Conservation (phyloP, 2,329 filamentous ascomycete species). For the Trichoderma hamatum region DNA sequence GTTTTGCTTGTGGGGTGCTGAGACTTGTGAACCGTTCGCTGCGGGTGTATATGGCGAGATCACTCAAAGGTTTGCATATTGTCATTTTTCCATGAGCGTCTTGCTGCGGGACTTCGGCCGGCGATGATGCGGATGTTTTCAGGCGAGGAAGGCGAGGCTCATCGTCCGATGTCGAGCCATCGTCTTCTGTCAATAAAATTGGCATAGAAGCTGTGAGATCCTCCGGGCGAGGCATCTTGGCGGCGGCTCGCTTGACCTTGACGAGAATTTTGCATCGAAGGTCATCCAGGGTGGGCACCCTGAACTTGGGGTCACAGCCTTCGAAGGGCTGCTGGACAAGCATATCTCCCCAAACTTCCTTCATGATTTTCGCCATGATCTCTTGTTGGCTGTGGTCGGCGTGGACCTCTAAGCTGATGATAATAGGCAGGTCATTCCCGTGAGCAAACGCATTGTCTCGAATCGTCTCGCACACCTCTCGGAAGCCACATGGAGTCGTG, state of each 20-base stretch:
- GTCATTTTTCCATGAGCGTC: slow-evolving; percentile 50
- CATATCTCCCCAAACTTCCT: slow-evolving; percentile 77
- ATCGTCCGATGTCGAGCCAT: slow-evolving; percentile 51
- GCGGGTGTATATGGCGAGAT: slow-evolving; percentile 81
- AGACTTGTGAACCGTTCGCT: slow-evolving; percentile 80
- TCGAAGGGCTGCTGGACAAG: slow-evolving; percentile 65
- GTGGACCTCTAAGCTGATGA: slow-evolving; percentile 92
- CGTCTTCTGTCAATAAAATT: slow-evolving; percentile 38
- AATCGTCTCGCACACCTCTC: slow-evolving; percentile 82
- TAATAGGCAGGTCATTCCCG: slow-evolving; percentile 77
- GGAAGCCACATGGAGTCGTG: slow-evolving; percentile 83
- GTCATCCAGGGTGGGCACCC: slow-evolving; percentile 70
- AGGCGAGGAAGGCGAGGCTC: slow-evolving; percentile 37
- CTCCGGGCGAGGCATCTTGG: slow-evolving; percentile 38
- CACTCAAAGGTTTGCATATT: slow-evolving; percentile 72
- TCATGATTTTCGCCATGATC: slow-evolving; percentile 93
- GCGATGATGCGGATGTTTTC: slow-evolving; percentile 4
- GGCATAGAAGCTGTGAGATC: slow-evolving; percentile 40
- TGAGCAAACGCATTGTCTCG: slow-evolving; percentile 75
- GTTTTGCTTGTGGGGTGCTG: slow-evolving; percentile 63
- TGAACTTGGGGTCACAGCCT: slow-evolving; percentile 54
- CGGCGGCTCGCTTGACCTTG: slow-evolving; percentile 70
- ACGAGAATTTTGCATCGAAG: slow-evolving; percentile 79
- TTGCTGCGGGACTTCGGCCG: slow-evolving; percentile 23
- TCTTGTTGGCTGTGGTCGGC: slow-evolving; percentile 81